phyloP scores from a whole-genome alignment of 805 yeast species.

The Pichia gijzeniarum region DNA sequence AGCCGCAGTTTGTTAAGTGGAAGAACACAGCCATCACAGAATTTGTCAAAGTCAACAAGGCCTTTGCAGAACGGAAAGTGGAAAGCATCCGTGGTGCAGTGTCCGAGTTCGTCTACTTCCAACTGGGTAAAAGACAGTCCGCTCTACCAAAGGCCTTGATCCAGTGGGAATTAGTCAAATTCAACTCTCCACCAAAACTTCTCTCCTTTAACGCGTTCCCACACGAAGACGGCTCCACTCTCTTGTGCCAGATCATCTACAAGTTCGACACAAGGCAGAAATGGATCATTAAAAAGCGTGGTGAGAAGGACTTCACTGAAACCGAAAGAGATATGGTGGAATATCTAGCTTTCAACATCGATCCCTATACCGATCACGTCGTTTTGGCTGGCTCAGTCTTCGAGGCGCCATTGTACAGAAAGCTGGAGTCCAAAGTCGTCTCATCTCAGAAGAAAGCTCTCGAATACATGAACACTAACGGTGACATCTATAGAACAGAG shows the following conservation, averaged over 20 bases:
- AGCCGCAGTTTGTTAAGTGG: constrained; percentile 71
- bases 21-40: constrained; percentile 76
- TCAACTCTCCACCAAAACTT: constrained; percentile 66
- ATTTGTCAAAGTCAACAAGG: constrained; percentile 71
- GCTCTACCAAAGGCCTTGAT: constrained; percentile 53
- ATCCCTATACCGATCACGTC: constrained; percentile 51
- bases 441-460: constrained; percentile 26
- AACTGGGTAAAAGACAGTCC: constrained; percentile 45
- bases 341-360: constrained; percentile 54
- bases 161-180: constrained; percentile 72
- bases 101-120: constrained; percentile 58
- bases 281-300: constrained; percentile 40
- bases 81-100: constrained; percentile 38
- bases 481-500: constrained; percentile 34
- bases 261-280: constrained; percentile 58
- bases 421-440: constrained; percentile 23
- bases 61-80: constrained; percentile 61
- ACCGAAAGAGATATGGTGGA: constrained; percentile 52
- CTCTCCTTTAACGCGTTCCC: constrained; percentile 57
- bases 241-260: constrained; percentile 47
- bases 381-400: constrained; percentile 62
- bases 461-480: constrained; percentile 28
- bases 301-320: constrained; percentile 37
- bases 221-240: constrained; percentile 33
- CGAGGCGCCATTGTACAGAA: constrained; percentile 44